Conservation (phyloP, 2,329 filamentous ascomycete genomes). For the Nigrograna mackinnonii region DNA sequence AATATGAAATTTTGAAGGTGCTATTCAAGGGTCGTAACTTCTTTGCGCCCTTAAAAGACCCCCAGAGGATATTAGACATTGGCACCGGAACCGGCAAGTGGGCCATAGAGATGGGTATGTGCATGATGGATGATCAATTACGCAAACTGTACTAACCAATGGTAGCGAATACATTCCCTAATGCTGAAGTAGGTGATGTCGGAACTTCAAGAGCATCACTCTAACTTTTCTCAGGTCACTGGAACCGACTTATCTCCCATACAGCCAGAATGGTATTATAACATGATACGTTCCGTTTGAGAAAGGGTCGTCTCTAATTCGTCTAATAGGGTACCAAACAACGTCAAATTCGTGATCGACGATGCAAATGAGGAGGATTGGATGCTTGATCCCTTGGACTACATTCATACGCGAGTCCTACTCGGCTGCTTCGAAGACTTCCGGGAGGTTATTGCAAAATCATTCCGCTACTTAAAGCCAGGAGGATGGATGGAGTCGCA, state of each 20-base stretch:
- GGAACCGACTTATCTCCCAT: conserved; percentile 48
- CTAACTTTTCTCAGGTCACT: conserved; percentile 36
- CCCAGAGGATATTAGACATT: conserved; percentile 44
- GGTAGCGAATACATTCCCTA: conserved; percentile 37
- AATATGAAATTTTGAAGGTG: conserved; percentile 42
- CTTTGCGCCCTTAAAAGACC: conserved; percentile 43
- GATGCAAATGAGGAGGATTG: conserved; percentile 65
- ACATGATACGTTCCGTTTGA: background rate
- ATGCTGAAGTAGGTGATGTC: conserved; percentile 27
- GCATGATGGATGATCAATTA: background rate
- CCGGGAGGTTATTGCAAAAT: conserved; percentile 56
- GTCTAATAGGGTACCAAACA: conserved; percentile 61
- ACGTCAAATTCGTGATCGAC: conserved; percentile 75
- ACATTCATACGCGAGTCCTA: conserved; percentile 63
- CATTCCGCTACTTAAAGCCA: conserved; percentile 57
- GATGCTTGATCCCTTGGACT: conserved; percentile 61
- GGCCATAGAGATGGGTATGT: conserved; percentile 47
- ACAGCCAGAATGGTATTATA: conserved; percentile 37
- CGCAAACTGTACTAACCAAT: conserved; percentile 17
- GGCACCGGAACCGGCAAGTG: conserved; percentile 47
- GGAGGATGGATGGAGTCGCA: conserved; percentile 56
- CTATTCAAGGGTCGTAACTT: conserved; percentile 37
- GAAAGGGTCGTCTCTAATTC: background rate
- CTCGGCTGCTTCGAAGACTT: conserved; percentile 62
- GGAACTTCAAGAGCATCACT: background rate